Evolutionary conservation across 148 eudicot species (phyloP), one percentile per base, ranked within the genome.

Genomic region (Cornus controversa): DNA sequence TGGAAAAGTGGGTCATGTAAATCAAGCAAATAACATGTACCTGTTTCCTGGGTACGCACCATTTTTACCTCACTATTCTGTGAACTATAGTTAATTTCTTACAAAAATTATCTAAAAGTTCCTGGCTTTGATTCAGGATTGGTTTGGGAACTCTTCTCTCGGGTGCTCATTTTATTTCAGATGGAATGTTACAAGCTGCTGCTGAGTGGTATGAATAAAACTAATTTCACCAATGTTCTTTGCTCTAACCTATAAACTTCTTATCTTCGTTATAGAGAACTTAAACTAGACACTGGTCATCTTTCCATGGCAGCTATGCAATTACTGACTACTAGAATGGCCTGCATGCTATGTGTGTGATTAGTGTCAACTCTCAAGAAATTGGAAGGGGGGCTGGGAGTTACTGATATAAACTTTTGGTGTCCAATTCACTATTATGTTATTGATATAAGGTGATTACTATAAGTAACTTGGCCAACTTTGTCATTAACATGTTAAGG

Each of bases 11-110:
- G 98, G 99, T 70, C 89, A 96, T 83, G 99, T 96, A 71, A 96
- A 96, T 80, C 99, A 96, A 89, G 99, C 99, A 54, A 96, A 96
- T 84, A 96, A 96, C 83, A 96, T 96, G 99, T 96, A 96, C 77
- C 90, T 96, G 68, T 96, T 96, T 79, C 99, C 99, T 24, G 99
- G 99, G 99, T 96, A 40, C 69, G 93, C 86, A 78, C 71, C 74
- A 26, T 78, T 69, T 79, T 66, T 42, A 28, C n/a, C 28, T 28
- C n/a, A 45, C 67, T 83, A 69, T 66, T 67, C 23, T 71, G 23
- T 54, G 18, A 10, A 53, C 22, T 68, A 15, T 70, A 23, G 14
- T 64, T 74, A 58, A n/a, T 69, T 29, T 24, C 22, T 37, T 31
- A 69, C 6, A 24, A 66, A 20, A 37, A 66, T 66, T 25, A 73